Conservation (phyloP, 148 eudicot species). For the Chenopodium berlandieri region DNA sequence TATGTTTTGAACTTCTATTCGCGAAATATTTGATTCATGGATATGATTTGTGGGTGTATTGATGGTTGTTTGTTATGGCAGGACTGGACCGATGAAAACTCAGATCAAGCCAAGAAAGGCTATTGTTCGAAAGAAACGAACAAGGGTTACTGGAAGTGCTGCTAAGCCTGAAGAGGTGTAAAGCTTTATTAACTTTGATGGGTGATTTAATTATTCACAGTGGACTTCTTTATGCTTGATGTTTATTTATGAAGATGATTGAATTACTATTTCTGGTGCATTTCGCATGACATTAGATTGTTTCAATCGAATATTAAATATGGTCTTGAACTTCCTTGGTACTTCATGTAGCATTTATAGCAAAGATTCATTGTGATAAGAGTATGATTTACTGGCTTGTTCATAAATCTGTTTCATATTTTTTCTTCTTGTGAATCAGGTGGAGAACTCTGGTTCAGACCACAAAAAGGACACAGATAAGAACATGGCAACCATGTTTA, state of each 20-base stretch:
- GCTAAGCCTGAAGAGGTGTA: conserved; percentile 50
- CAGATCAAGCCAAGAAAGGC: conserved; percentile 43
- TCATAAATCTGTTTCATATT: background rate
- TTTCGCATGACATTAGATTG: background rate
- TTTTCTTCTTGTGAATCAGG: conserved; percentile 2
- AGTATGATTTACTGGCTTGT: background rate
- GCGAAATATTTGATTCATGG: background rate
- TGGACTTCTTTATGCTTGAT: no score
- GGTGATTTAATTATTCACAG: no score
- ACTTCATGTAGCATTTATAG: background rate
- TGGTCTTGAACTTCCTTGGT: no score
- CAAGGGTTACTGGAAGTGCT: conserved; percentile 7
- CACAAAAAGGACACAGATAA: conserved; percentile 44
- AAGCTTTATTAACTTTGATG: background rate
- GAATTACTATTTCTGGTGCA: background rate
- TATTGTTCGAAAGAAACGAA: conserved; percentile 27
- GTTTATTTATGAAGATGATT: no score
- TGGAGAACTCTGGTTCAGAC: conserved; percentile 16
- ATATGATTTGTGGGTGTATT: background rate
- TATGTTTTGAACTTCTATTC: background rate
- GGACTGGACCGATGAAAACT: conserved; percentile 63
- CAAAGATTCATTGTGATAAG: background rate
- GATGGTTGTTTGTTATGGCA: conserved; percentile 1
- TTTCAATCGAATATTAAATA: no score
- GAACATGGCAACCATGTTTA: conserved; percentile 49